Evolutionary conservation across 345 rosid species (phyloP).

Genomic region (Bretschneidera sinensis): DNA sequence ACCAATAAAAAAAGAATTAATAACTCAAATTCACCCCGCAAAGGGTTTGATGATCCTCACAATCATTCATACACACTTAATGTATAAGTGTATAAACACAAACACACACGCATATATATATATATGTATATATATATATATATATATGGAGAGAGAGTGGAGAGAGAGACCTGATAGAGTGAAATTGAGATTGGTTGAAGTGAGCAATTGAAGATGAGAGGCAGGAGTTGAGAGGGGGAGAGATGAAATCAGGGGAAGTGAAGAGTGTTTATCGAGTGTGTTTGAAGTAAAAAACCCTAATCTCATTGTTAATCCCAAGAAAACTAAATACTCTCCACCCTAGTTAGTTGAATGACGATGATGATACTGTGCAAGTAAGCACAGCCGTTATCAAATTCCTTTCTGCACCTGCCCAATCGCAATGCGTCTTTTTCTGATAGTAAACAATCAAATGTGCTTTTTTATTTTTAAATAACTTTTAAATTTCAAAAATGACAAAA

Average conservation of each 20-base stretch:
- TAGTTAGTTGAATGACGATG: not conserved
- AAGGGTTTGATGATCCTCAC: not conserved
- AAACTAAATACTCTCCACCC: not conserved
- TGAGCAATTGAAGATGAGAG: slow-evolving; percentile 1
- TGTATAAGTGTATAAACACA: not conserved
- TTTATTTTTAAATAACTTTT: no score
- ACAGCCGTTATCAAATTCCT: no score
- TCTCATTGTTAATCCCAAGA: slow-evolving; percentile 13
- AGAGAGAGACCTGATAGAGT: slow-evolving; percentile 22
- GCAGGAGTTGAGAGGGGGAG: not conserved
- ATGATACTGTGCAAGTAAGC: not conserved
- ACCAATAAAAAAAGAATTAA: not conserved
- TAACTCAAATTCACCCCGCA: not conserved
- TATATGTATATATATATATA: no score
- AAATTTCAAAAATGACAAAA: no score
- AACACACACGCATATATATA: no score
- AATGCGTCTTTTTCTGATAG: no score
- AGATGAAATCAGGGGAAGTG: slow-evolving; percentile 1
- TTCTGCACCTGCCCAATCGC: no score
- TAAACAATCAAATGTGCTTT: no score
- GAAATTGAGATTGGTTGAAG: slow-evolving; percentile 1
- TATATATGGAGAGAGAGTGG: not conserved
- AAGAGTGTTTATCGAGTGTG: not conserved
- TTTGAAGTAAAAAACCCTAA: slow-evolving; percentile 12
- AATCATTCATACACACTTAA: not conserved